Evolutionary conservation across 345 rosid genomes (phyloP).

Genomic region (Citrus trifoliata): DNA sequence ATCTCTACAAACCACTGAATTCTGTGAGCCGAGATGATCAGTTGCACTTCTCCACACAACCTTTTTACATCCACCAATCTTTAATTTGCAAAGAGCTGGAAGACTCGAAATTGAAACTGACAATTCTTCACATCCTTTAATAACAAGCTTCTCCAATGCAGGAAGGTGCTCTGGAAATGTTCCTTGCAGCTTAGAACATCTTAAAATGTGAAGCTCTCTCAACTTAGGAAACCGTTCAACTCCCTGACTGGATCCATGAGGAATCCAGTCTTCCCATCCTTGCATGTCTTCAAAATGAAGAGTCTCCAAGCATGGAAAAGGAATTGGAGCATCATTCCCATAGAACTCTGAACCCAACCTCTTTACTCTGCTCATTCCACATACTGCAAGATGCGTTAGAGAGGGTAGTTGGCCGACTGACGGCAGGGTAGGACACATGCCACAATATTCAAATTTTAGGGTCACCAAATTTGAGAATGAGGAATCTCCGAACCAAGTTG

Average conservation of each 20-base stretch:
- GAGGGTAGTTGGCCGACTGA: not conserved
- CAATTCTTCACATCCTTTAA: not conserved
- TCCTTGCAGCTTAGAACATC: constrained; percentile 21
- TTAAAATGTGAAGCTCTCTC: constrained; percentile 21
- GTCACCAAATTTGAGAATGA: not conserved
- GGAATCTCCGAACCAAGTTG: constrained; percentile 17
- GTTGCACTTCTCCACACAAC: not conserved
- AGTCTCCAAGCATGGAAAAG: constrained; percentile 6
- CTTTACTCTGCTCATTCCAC: not conserved
- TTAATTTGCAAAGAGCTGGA: not conserved
- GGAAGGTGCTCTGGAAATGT: constrained; percentile 17
- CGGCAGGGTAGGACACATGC: not conserved
- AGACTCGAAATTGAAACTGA: not conserved
- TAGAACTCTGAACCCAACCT: not conserved
- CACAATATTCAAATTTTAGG: not conserved
- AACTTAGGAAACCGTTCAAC: constrained; percentile 26
- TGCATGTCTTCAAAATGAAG: constrained; percentile 19
- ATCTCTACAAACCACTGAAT: not conserved
- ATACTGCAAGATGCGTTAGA: not conserved
- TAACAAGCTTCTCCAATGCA: constrained; percentile 10
- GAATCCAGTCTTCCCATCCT: constrained; percentile 32
- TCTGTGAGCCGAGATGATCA: not conserved
- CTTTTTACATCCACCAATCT: constrained; percentile 6
- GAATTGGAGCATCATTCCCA: not conserved
- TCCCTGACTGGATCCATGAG: not conserved